Conservation (phyloP, 176 grass and related monocot genomes). For the Juncus inflexus region DNA sequence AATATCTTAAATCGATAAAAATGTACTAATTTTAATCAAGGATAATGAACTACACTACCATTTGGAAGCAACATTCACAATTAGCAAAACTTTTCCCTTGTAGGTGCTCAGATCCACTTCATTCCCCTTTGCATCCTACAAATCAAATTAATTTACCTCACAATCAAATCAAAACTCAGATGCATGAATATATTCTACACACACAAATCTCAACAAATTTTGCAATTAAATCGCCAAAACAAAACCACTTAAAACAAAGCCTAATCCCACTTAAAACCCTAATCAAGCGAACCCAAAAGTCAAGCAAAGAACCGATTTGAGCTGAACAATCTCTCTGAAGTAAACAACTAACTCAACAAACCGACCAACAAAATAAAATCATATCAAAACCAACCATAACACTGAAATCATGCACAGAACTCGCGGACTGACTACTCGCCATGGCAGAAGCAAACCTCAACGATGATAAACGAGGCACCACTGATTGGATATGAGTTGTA, state of each 20-base stretch:
- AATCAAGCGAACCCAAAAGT: no score
- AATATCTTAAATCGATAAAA: no score
- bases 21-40: no score
- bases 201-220: no score
- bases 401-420: slow-evolving; percentile 83
- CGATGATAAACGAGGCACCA: no score
- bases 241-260: not conserved
- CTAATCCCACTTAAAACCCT: not conserved
- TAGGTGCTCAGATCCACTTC: slow-evolving; percentile 86
- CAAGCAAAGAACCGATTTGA: no score
- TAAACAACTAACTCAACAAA: no score
- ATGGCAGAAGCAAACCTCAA: not conserved
- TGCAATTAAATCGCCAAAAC: not conserved
- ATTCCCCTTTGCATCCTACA: slow-evolving; percentile 76
- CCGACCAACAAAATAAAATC: not conserved
- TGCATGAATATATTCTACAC: not conserved
- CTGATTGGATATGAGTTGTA: no score
- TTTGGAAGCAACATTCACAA: slow-evolving; percentile 89
- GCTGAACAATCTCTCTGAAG: no score
- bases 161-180: not conserved
- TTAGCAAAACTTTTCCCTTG: slow-evolving; percentile 86
- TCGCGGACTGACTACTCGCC: slow-evolving; percentile 53
- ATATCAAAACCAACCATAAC: slow-evolving; percentile 56
- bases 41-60: slow-evolving; percentile 43
- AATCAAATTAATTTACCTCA: not conserved